Evolutionary conservation across 805 yeast species (phyloP), one percentile per base, ranked within the genome.

Genomic region (Lipomyces yamanashiensis): DNA sequence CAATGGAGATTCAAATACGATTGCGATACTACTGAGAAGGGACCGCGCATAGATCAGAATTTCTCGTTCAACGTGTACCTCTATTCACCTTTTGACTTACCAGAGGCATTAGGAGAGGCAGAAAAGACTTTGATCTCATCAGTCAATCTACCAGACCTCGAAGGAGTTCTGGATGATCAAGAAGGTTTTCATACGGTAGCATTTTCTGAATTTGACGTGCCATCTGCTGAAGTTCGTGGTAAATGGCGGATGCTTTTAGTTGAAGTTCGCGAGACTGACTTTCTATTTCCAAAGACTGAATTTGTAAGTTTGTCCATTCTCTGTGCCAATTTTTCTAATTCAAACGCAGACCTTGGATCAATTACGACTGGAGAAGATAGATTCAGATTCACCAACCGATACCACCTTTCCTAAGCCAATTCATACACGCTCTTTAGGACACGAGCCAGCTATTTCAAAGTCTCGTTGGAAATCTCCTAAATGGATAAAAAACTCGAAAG

Each of bases 1-100:
- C 57, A 53, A 28, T 53, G 57, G 57, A 12, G 57, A 15, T 53
- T 53, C 13, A 53, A 41, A 40, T 53, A 53, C n/a, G 57, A 53
- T 15, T 53, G 48, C 44, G 57, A 41, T 15, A 52, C 55, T 9
- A 34, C 45, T 9, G 55, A 52, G n/a, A 52, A 52, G 39, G 55
- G 55, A 13, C 55, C 55, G 7, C 55, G 55, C 7, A 52, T 52
- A 7, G 55, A 52, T 17, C 55, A 52, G 19, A 52, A 52, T 40
- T 52, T 52, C n/a, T 17, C 39, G 2, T 53, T 53, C 39, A 53
- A 53, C 7, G n/a, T 39, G 15, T 53, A 41, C 28, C 28, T 53
- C 12, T 52, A 52, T 36, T 44, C 37, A 4, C 9, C 19, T 23
- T 7, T 21, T 4, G 12, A 37, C 7, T 7, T 13, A 23, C 10